These are phyloP conservation scores for Scheffersomyces lignicola DNA, from an alignment of 1,139 yeast genomes.

Conservation along the genomic window DNA sequence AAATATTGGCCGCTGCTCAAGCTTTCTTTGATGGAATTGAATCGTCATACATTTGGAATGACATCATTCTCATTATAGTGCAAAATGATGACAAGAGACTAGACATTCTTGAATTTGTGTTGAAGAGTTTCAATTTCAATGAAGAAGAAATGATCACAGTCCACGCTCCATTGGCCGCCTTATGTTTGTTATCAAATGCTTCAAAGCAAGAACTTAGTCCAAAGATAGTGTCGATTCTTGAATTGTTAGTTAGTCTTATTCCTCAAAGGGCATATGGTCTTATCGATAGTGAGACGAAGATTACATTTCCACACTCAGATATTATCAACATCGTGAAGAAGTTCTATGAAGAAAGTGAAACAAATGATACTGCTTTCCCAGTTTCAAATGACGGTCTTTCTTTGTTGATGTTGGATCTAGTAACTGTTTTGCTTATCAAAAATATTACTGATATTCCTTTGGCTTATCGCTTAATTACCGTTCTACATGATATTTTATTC, in stretches of 20 bases:
- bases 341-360: constrained; percentile 14
- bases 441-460: constrained; percentile 16
- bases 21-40: constrained; percentile 85
- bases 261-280: constrained; percentile 63
- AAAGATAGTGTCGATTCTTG: constrained; percentile 36
- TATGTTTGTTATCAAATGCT: constrained; percentile 35
- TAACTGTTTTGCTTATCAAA: constrained; percentile 33
- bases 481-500: constrained; percentile 45
- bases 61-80: constrained; percentile 36
- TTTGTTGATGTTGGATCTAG: constrained; percentile 32
- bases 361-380: constrained; percentile 25
- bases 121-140: constrained; percentile 66
- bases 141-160: constrained; percentile 84
- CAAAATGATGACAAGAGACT: constrained; percentile 20
- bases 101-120: constrained; percentile 55
- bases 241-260: constrained; percentile 43
- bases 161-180: constrained; percentile 71
- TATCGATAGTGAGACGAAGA: constrained; percentile 19
- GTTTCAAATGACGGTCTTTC: constrained; percentile 47
- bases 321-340: constrained; percentile 18
- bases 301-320: constrained; percentile 14
- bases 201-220: constrained; percentile 8
- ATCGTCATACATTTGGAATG: constrained; percentile 73
- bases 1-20: constrained; percentile 57
- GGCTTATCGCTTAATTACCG: constrained; percentile 31